A percentile compares a stretch with the other conserved stretches of the same genome.
Conservation (phyloP, 2,329 filamentous ascomycete genomes). For the Penicillium sp. region DNA sequence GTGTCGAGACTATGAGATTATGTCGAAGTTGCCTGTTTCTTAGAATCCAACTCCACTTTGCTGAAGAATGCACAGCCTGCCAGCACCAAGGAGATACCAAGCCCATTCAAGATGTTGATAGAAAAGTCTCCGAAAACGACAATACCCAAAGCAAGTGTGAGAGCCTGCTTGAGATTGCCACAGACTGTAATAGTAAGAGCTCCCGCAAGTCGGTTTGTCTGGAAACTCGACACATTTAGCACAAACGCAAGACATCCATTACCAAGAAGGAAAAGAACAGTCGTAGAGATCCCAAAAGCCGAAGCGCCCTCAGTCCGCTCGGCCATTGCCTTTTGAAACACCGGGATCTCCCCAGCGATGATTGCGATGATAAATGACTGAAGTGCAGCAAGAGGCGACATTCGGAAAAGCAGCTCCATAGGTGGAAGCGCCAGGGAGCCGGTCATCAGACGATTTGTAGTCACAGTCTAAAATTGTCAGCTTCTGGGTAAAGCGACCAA, state of each 20-base stretch:
- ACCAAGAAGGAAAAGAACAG: constrained; percentile 8
- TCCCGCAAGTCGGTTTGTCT: constrained; percentile 17
- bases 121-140: constrained; percentile 10
- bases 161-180: constrained; percentile 16
- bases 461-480: constrained; percentile 10
- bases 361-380: constrained; percentile 13
- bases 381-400: constrained; percentile 15
- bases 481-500: neutral
- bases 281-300: constrained; percentile 1
- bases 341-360: constrained; percentile 11
- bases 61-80: constrained; percentile 15
- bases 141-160: constrained; percentile 14
- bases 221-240: constrained; percentile 17
- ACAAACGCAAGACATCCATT: constrained; percentile 16
- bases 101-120: constrained; percentile 11
- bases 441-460: constrained; percentile 17
- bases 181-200: constrained; percentile 16
- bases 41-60: constrained; percentile 17
- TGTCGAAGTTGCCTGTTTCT: constrained; percentile 2
- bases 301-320: constrained; percentile 7
- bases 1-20: neutral
- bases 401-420: constrained; percentile 17
- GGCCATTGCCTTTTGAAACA: constrained; percentile 9
- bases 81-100: constrained; percentile 11
- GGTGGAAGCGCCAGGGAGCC: constrained; percentile 15